Evolutionary conservation across 345 rosid species (phyloP), one percentile per base, ranked within the genome.

Genomic region (Microcos paniculata): DNA sequence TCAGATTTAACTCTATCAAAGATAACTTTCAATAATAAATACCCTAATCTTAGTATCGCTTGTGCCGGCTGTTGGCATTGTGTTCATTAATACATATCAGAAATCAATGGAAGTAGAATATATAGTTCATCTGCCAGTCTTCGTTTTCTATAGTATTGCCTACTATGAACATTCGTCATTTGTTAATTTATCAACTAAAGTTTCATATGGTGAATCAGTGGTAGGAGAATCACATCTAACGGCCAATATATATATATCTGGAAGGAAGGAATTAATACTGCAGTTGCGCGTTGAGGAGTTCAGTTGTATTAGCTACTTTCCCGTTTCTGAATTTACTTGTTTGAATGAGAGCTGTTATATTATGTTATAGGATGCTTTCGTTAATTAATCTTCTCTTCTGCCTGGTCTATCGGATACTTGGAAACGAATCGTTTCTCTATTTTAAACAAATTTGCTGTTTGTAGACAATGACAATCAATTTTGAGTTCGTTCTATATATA

Each of bases 191-290:
- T 31, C 15, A 19, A 56, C 62, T 56, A 3, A 23, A 3, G 8
- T 23, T n/a, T 48, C 24, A 13, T 12, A 0, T 3, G 18, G 28
- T 73, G 18, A 2, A n/a, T 62, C 61, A 74, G 77, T 19, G 77
- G 77, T 8, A 74, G 70, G 59, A 62, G 69, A 62, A 62, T 74
- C 70, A 62, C 77, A 13, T 62, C 77, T 14, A 74, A 42, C 15
- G 77, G 70, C 9, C 77, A 74, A 19, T 55, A 58, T 10, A 70
- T n/a, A n/a, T n/a, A n/a, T n/a, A 74, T 74, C 61, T 74, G 35
- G 70, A 74, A 49, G 77, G 77, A 10, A 74, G 77, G 70, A n/a
- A n/a, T n/a, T n/a, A n/a, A n/a, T n/a, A 74, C 62, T 62, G 46
- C 48, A 0, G 70, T 74, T 74, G 61, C 77, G 13, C 13, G 15